Base-by-base conservation (phyloP, 1,139 yeast species). In the Yamadazyma jaroonii region DNA sequence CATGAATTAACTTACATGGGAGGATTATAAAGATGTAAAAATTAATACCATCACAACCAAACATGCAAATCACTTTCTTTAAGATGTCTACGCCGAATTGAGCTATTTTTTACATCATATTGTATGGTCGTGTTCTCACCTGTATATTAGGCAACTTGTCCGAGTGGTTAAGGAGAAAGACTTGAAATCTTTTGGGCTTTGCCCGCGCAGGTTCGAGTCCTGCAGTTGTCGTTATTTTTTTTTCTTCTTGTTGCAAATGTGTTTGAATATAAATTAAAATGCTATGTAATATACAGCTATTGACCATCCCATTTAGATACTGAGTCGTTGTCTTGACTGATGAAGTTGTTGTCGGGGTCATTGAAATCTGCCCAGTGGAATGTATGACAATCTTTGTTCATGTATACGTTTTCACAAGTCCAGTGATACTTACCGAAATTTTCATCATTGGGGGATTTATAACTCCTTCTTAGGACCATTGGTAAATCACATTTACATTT, bases 181-280 rank as follows among this genome's bases (percentile, higher is more conserved):
- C 63, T 67, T 57, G 72, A 67, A 67, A 66, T 65, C 72, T 67
- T 66, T 67, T 67, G 73, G 72, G 73, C 72, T 66, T 55, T 64
- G 73, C 85, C 87, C 85, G 85, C 88, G 86, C 86, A 81, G 87
- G 88, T 81, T 81, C 87, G 82, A 81, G 79, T 81, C 87, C 87
- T 80, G 87, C 85, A 74, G 84, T 78, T 80, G 86, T 79, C 87
- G 87, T 44, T 43, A 57, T 59, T 59, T n/a, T n/a, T n/a, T n/a
- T 64, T 62, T 60, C n/a, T 60, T 59, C 48, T 25, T 6, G 13
- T 6, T 32, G 21, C 21, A 23, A 24, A 24, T 17, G 6, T 6
- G n/a, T n/a, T n/a, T n/a, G n/a, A n/a, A n/a, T n/a, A n/a, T n/a
- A n/a, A n/a, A n/a, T n/a, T n/a, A n/a, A n/a, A n/a, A n/a, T n/a